A percentile compares a stretch with the other conserved stretches of the same genome.
These are phyloP conservation scores for Rosa rugosa DNA, from an alignment of 306 rosid species.

Conservation along the genomic window DNA sequence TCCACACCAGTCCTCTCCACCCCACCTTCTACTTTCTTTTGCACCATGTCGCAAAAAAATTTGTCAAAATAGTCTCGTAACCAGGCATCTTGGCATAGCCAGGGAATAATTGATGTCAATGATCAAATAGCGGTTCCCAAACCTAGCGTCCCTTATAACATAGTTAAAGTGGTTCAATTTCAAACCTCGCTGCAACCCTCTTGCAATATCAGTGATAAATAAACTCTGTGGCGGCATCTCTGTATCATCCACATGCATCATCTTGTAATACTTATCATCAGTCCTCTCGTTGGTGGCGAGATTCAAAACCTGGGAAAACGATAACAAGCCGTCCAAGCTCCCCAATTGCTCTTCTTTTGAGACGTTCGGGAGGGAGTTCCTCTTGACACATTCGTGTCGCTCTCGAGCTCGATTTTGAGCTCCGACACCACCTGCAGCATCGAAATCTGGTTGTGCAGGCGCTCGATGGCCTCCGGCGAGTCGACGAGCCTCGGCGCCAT, in stretches of 20 bases:
- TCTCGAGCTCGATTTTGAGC: slow-evolving; percentile 47
- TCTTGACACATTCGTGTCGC: slow-evolving; percentile 71
- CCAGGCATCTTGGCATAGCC: slow-evolving; percentile 98
- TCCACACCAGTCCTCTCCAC: slow-evolving; percentile 32
- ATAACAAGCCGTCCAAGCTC: slow-evolving; percentile 51
- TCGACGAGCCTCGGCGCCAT: too few relatives aligned
- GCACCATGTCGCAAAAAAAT: slow-evolving; percentile 72
- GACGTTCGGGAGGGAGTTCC: slow-evolving; percentile 85
- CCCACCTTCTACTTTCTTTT: slow-evolving; percentile 29
- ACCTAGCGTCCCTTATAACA: slow-evolving; percentile 73
- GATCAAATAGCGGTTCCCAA: slow-evolving; percentile 72
- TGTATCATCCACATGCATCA: slow-evolving; percentile 72
- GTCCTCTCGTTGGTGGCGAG: slow-evolving; percentile 49
- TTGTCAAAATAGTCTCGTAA: slow-evolving; percentile 70
- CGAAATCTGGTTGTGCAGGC: slow-evolving; percentile 85
- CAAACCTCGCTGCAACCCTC: slow-evolving; percentile 58
- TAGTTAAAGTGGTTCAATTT: slow-evolving; percentile 77
- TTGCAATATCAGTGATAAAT: slow-evolving; percentile 59
- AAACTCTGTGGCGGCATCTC: slow-evolving; percentile 82
- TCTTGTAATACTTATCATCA: slow-evolving; percentile 67
- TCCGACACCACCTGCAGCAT: slow-evolving; percentile 92
- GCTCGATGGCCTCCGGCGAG: slow-evolving; percentile 70
- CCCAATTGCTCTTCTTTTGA: slow-evolving; percentile 65
- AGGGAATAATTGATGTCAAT: slow-evolving; percentile 90
- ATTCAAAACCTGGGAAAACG: slow-evolving; percentile 86